These are phyloP conservation scores for Lodderomyces elongisporus DNA, from an alignment of 1,139 yeast genomes.

Conservation along the genomic window DNA sequence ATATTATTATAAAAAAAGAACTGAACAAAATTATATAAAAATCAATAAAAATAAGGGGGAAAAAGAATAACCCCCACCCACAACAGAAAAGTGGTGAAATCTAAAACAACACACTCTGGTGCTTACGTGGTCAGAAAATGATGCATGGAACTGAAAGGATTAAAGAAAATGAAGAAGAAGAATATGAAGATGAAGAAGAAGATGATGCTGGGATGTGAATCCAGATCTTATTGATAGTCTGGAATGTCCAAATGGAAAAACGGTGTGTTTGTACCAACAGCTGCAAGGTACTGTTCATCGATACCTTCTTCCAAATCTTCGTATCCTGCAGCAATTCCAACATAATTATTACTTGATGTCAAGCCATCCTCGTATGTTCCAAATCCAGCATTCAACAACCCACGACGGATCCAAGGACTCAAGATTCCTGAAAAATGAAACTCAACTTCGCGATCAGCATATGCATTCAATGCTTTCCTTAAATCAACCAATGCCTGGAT, in stretches of 20 bases:
- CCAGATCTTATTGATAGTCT: slow-evolving; percentile 42
- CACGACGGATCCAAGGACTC: slow-evolving; percentile 83
- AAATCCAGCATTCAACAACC: slow-evolving; percentile 71
- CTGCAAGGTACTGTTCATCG: slow-evolving; percentile 41
- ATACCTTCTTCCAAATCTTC: slow-evolving; percentile 30
- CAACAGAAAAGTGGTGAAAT: too few relatives aligned
- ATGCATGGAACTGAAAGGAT: too few relatives aligned
- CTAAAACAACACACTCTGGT: too few relatives aligned
- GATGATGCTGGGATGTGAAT: too few relatives aligned
- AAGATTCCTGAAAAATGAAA: slow-evolving; percentile 83
- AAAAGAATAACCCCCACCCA: too few relatives aligned
- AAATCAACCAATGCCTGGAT: slow-evolving; percentile 75
- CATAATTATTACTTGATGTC: slow-evolving; percentile 37
- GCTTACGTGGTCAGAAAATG: too few relatives aligned
- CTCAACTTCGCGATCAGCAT: slow-evolving; percentile 82
- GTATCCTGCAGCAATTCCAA: slow-evolving; percentile 34
- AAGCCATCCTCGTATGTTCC: slow-evolving; percentile 53
- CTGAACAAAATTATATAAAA: too few relatives aligned
- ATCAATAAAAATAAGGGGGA: too few relatives aligned
- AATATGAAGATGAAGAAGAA: too few relatives aligned
- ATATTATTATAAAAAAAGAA: too few relatives aligned
- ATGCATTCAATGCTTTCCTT: slow-evolving; percentile 63
- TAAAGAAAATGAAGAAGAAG: too few relatives aligned
- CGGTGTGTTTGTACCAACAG: slow-evolving; percentile 71
- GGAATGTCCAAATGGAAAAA: slow-evolving; percentile 88